Conservation (phyloP, 768 basidiomycete species). For the Tylopilus plumbeoviolaceoides region DNA sequence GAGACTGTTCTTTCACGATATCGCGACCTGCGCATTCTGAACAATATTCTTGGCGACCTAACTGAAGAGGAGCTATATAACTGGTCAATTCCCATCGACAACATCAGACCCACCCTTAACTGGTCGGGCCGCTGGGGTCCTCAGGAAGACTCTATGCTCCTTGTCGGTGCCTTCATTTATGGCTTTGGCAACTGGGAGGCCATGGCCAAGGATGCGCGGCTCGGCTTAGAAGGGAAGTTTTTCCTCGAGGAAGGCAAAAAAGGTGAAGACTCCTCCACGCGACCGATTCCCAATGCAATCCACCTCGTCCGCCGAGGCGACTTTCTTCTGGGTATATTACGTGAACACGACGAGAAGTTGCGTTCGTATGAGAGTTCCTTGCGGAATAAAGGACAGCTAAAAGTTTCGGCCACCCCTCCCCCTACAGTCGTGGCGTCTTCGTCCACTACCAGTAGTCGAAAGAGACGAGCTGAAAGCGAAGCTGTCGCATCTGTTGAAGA, state of each 20-base stretch:
- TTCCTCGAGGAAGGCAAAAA: conserved; percentile 99
- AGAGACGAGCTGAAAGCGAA: conserved; percentile 82
- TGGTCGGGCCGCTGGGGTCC: conserved; percentile 97
- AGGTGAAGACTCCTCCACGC: conserved; percentile 75
- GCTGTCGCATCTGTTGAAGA: conserved; percentile 80
- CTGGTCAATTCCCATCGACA: conserved; percentile 89
- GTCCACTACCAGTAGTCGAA: conserved; percentile 54
- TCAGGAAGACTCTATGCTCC: conserved; percentile 89
- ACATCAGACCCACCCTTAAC: conserved; percentile 88
- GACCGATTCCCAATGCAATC: conserved; percentile 95
- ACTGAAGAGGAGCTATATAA: conserved; percentile 62
- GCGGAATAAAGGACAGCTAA: conserved; percentile 64
- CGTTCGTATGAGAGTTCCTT: conserved; percentile 83
- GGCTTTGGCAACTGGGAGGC: conserved; percentile 98
- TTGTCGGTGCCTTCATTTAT: conserved; percentile 89
- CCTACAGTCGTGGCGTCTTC: conserved; percentile 67
- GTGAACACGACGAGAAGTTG: conserved; percentile 88
- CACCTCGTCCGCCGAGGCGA: conserved; percentile 97
- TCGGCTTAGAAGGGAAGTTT: conserved; percentile 88
- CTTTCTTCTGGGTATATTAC: conserved; percentile 79
- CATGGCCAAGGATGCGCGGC: conserved; percentile 83
- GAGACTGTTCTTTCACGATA: conserved; percentile 91
- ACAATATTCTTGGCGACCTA: conserved; percentile 68
- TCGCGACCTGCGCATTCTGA: conserved; percentile 85
- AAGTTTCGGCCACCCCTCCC: conserved; percentile 71